A percentile compares a stretch with the other conserved stretches of the same genome.
Evolutionary conservation across 345 rosid species (phyloP).

Genomic region (Mallotus nudiflorus): DNA sequence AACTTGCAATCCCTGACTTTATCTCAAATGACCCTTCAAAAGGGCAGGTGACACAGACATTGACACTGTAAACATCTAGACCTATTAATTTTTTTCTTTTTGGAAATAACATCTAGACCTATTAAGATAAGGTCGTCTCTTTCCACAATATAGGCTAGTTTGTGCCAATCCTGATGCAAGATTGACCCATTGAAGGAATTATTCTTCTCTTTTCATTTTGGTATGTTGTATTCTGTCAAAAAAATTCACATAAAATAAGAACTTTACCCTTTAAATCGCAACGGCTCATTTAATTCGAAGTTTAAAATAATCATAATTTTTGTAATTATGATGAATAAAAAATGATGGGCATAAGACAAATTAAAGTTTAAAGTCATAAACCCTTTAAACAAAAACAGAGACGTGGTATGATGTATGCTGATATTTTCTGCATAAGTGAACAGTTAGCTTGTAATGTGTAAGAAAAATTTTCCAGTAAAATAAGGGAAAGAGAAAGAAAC

Average conservation of each 20-base stretch:
- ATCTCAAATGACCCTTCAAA: neutral
- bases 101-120: too few species aligned
- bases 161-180: neutral
- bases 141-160: slow-evolving; percentile 25
- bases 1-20: neutral
- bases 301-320: too few species aligned
- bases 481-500: neutral
- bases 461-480: neutral
- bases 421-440: neutral
- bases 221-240: too few species aligned
- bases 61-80: slow-evolving; percentile 13
- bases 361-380: too few species aligned
- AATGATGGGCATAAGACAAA: too few species aligned
- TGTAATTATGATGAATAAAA: too few species aligned
- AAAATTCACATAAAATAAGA: too few species aligned
- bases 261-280: too few species aligned
- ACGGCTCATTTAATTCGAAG: too few species aligned
- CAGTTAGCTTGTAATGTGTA: neutral
- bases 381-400: neutral
- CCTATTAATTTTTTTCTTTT: too few species aligned
- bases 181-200: neutral
- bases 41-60: slow-evolving; percentile 7
- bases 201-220: neutral
- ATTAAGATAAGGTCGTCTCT: slow-evolving; percentile 8
- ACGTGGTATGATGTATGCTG: neutral